phyloP scores from a whole-genome alignment of 1,139 yeast species.

The Suhomyces chickasaworum region DNA sequence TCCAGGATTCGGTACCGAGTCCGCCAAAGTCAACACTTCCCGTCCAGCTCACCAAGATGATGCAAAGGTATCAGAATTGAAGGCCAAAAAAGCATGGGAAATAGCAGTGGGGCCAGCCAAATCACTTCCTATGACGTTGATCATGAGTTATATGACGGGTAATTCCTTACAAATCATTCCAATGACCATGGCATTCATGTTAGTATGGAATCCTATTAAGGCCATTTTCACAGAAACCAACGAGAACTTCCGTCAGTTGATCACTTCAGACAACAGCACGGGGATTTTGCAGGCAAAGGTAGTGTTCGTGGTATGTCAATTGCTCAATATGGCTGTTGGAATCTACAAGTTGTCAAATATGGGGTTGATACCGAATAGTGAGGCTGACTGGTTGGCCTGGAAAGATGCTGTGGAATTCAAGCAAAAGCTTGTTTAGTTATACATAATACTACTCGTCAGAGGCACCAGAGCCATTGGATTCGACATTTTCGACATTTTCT shows the following conservation, averaged over 20 bases:
- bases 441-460: slow-evolving; percentile 1
- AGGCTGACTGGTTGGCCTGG: slow-evolving; percentile 93
- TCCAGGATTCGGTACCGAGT: slow-evolving; percentile 16
- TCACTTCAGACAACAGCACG: slow-evolving; percentile 36
- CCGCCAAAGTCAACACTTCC: slow-evolving; percentile 8
- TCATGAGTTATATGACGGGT: slow-evolving; percentile 95
- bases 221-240: slow-evolving; percentile 64
- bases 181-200: slow-evolving; percentile 85
- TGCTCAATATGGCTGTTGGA: slow-evolving; percentile 72
- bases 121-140: slow-evolving; percentile 80
- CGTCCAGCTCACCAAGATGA: slow-evolving; percentile 14
- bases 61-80: slow-evolving; percentile 39
- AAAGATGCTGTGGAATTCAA: slow-evolving; percentile 47
- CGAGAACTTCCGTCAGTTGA: slow-evolving; percentile 41
- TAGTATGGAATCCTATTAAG: slow-evolving; percentile 74
- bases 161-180: slow-evolving; percentile 88
- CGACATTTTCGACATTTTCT: slow-evolving; percentile 3
- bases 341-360: slow-evolving; percentile 80
- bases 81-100: slow-evolving; percentile 80
- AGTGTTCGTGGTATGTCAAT: slow-evolving; percentile 57
- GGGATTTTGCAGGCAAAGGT: slow-evolving; percentile 45
- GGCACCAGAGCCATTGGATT: not conserved
- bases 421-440: slow-evolving; percentile 20
- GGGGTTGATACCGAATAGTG: slow-evolving; percentile 89
- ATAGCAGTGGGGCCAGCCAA: slow-evolving; percentile 83